Evolutionary conservation across 2,329 filamentous ascomycete species (phyloP), one percentile per base, ranked within the genome.

Genomic region (Diplodia seriata): DNA sequence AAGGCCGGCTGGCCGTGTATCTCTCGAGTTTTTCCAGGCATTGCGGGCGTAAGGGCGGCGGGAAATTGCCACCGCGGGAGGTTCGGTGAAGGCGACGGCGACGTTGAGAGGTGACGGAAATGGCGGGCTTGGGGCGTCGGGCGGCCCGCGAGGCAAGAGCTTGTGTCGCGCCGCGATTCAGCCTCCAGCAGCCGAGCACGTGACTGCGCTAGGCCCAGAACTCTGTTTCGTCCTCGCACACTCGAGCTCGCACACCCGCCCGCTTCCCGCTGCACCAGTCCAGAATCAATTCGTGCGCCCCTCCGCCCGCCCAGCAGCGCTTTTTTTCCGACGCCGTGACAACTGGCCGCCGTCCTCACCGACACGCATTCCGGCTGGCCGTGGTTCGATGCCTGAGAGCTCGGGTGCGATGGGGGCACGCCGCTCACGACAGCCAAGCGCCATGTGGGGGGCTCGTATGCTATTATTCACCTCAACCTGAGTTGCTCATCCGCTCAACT

Each of bases 391-490:
- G 56, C 40, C 56, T 47, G 56, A 33, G 26, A n/a, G 59, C 43
- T 62, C 59, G 43, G 59, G 59, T 43, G 9, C 23, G 23, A n/a
- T 9, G 18, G 6, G 15, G 56, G 6, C 56, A 31, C n/a, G 23
- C 14, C 55, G 55, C 55, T 59, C 56, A 49, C 40, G 56, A 61
- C 40, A 61, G 40, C 3, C 26, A 8, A 18, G 43, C 43, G 59
- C 59, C 59, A 62, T 38, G 59, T 62, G 59, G 59, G 57, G 57
- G 40, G 18, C 59, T 36, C 59, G 56, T 51, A 38, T 36, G 43
- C 43, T 51, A 50, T 62, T 62, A 62, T 43, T 51, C 31, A 62
- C 59, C 59, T 36, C 20, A 8, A 33, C 36, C 38, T 26, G 23
- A 26, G 23, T 26, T 26, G 23, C 23, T 26, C 23, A 26, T 26